phyloP scores from a whole-genome alignment of 257 asterid genomes.

The Nicotiana undulata region DNA sequence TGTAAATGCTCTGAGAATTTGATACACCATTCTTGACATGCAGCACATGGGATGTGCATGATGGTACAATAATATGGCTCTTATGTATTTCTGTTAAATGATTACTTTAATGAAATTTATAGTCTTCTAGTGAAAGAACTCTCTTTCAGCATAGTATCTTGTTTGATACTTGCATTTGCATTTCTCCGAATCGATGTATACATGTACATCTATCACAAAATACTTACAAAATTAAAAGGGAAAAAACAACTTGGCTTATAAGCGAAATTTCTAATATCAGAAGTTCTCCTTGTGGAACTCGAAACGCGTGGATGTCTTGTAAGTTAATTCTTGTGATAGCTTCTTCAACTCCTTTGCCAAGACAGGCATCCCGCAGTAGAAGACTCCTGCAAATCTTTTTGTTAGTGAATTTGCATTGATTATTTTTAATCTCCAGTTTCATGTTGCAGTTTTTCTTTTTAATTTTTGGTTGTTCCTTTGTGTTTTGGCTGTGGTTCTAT shows the following conservation, averaged over 20 bases:
- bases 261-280: slow-evolving; percentile 17
- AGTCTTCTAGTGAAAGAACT: background rate
- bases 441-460: background rate
- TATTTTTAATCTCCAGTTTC: background rate
- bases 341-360: slow-evolving; percentile 72
- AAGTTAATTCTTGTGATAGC: slow-evolving; percentile 55
- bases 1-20: background rate
- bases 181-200: slow-evolving; percentile 15
- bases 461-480: background rate
- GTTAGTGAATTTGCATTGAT: background rate
- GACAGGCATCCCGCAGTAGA: slow-evolving; percentile 68
- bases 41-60: background rate
- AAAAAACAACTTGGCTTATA: slow-evolving; percentile 1
- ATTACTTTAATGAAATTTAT: background rate
- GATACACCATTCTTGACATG: background rate
- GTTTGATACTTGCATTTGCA: slow-evolving; percentile 23
- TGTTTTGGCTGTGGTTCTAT: background rate
- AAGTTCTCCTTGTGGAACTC: slow-evolving; percentile 79
- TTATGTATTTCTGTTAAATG: background rate
- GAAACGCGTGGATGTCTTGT: slow-evolving; percentile 69
- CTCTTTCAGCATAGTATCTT: slow-evolving; percentile 15
- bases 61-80: background rate
- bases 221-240: slow-evolving; percentile 22
- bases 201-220: slow-evolving; percentile 1
- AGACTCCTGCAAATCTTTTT: slow-evolving; percentile 48